Percentiles rank a stretch among this genome's conserved stretches.
These are phyloP conservation scores for Fusarium udum DNA, from an alignment of 2,329 filamentous ascomycete species.

Conservation along the genomic window DNA sequence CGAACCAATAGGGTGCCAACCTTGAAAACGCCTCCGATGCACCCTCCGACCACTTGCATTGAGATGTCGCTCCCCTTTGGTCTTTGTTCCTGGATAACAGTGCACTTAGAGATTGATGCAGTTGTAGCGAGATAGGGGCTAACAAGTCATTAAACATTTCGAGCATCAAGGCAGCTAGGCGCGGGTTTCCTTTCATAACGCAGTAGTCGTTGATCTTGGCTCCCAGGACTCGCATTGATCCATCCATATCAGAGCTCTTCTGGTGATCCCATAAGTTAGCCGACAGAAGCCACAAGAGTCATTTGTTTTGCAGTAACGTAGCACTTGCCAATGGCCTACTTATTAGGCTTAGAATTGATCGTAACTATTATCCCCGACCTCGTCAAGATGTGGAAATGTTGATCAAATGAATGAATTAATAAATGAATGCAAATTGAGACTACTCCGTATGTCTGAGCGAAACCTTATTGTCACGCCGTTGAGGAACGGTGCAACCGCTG, in stretches of 20 bases:
- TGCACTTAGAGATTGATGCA: neutral
- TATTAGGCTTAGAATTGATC: slow-evolving; percentile 1
- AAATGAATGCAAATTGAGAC: neutral
- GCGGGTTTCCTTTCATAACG: neutral
- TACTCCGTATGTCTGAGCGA: neutral
- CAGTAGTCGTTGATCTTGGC: neutral
- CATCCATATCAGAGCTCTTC: neutral
- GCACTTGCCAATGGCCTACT: neutral
- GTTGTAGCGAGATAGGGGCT: neutral
- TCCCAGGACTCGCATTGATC: neutral
- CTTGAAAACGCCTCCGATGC: slow-evolving; percentile 21
- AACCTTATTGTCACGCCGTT: neutral
- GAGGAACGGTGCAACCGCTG: slow-evolving; percentile 2
- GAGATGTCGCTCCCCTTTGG: slow-evolving; percentile 10
- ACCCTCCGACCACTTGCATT: slow-evolving; percentile 14
- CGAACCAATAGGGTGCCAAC: slow-evolving; percentile 19
- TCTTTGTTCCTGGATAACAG: slow-evolving; percentile 16
- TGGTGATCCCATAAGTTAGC: neutral
- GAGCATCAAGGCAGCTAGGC: neutral
- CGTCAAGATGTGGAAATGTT: neutral
- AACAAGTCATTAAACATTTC: neutral
- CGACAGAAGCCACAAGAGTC: slow-evolving; percentile 1
- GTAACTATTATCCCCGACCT: neutral
- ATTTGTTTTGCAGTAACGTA: neutral
- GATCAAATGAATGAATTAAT: neutral